A percentile compares a stretch with the other conserved stretches of the same genome.
These are phyloP conservation scores for Diplocarpon mali DNA, from an alignment of 2,329 filamentous ascomycete species.

Conservation along the genomic window DNA sequence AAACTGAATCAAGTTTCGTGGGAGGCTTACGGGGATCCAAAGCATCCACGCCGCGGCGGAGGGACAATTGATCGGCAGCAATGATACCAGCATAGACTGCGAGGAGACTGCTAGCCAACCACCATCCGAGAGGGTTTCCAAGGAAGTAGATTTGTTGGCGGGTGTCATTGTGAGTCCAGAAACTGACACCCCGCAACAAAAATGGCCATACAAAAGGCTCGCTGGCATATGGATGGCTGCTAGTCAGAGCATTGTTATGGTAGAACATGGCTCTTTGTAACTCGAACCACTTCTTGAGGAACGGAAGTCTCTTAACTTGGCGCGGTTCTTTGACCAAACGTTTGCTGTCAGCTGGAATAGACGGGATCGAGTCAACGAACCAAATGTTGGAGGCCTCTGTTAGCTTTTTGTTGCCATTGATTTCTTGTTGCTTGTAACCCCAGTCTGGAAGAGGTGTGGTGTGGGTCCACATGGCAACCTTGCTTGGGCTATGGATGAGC, in stretches of 20 bases:
- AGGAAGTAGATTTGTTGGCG: constrained; percentile 97
- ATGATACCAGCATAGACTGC: constrained; percentile 91
- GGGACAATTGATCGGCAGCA: constrained; percentile 83
- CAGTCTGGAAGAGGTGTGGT: constrained; percentile 91
- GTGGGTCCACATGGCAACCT: constrained; percentile 99
- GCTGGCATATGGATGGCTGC: constrained; percentile 91
- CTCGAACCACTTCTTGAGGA: constrained; percentile 91
- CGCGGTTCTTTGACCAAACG: constrained; percentile 67
- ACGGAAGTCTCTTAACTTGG: constrained; percentile 73
- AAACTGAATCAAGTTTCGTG: not conserved
- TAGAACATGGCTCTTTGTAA: constrained; percentile 97
- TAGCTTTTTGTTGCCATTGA: constrained; percentile 98
- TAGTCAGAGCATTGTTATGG: constrained; percentile 97
- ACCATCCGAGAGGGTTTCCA: constrained; percentile 95
- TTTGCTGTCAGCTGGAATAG: constrained; percentile 54
- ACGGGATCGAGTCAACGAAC: constrained; percentile 87
- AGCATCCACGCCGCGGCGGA: constrained; percentile 86
- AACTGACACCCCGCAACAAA: constrained; percentile 90
- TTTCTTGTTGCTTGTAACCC: constrained; percentile 95
- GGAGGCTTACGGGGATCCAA: constrained; percentile 74
- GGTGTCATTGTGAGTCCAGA: constrained; percentile 96
- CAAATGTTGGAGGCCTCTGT: constrained; percentile 85
- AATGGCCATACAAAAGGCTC: constrained; percentile 97
- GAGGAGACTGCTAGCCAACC: constrained; percentile 83
- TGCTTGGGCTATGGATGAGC: constrained; percentile 84